These are phyloP conservation scores for Gillenia trifoliata DNA, from an alignment of 306 rosid genomes.

Conservation along the genomic window DNA sequence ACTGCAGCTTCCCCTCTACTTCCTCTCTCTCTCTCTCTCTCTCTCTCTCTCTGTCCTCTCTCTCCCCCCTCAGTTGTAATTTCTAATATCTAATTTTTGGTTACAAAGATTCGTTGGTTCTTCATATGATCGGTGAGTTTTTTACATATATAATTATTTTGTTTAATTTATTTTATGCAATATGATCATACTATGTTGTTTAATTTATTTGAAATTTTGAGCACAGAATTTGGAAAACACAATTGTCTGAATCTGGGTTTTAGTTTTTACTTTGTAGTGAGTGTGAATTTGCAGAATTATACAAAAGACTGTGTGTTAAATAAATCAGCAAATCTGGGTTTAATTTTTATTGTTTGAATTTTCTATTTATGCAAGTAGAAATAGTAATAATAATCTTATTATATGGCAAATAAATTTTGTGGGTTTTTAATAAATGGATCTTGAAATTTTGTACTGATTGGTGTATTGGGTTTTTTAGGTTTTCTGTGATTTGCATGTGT, in stretches of 20 bases:
- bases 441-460: slow-evolving; percentile 32
- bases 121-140: slow-evolving; percentile 48
- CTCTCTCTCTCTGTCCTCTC: slow-evolving; percentile 3
- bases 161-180: background rate
- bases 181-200: slow-evolving; percentile 1
- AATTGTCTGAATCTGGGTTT: slow-evolving; percentile 20
- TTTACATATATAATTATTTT: slow-evolving; percentile 2
- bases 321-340: slow-evolving; percentile 20
- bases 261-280: background rate
- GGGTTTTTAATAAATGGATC: slow-evolving; percentile 20
- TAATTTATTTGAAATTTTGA: background rate
- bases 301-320: background rate
- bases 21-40: slow-evolving; percentile 24
- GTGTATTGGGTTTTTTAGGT: slow-evolving; percentile 19
- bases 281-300: slow-evolving; percentile 3
- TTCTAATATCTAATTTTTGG: slow-evolving; percentile 9
- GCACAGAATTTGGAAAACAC: background rate
- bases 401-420: background rate
- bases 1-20: slow-evolving; percentile 42
- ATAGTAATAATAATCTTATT: background rate
- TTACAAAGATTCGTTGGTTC: slow-evolving; percentile 7
- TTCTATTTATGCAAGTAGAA: background rate
- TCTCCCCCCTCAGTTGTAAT: slow-evolving; percentile 21
- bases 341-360: background rate
- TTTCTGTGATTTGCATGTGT: slow-evolving; percentile 15